Base-by-base conservation (phyloP, 176 grass and related monocot genomes). In the Dactylis glomerata region DNA sequence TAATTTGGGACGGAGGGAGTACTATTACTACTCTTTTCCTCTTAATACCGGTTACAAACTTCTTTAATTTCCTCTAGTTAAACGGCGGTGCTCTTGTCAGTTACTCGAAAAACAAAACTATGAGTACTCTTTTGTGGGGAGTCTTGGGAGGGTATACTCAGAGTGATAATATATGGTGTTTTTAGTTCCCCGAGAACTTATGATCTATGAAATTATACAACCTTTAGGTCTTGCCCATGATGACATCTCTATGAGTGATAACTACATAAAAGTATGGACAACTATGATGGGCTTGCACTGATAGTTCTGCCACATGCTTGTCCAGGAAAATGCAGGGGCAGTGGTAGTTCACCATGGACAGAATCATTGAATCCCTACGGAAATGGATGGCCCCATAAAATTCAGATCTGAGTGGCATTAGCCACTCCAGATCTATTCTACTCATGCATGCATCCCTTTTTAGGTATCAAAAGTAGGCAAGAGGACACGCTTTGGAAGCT, bases 401-500 rank as follows among this genome's bases (percentile, higher is more conserved):
- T 84, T 80, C 89, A 80, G 84, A 87, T 87, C 80, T 87, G 67
- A 75, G 75, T 87, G 68, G 30, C 75, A 80, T 83, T 83, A 50
- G 74, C 66, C 8, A n/a, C 75, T 68, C 79, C 75, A 90, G 88
- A 90, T 90, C 88, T 80, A 38, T 80, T 74, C 65, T 47, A 42
- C 82, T 17, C 63, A 86, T 80, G 67, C 57, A 79, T 73, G 79
- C 80, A 79, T 15, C 75, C 57, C 67, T 59, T 90, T 90, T 68
- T 83, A 87, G 75, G 84, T 37, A 83, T 36, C 33, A 73, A 86
- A 75, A 83, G 67, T 38, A 90, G 45, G 74, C 66, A 90, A 78
- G 79, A 79, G 57, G 84, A 59, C 75, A 56, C 67, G 75, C 66
- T 78, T 73, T 82, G 74, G 73, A 90, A 86, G 73, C 55, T 65